Base-by-base conservation (phyloP, 2,329 filamentous ascomycete genomes). In the Sporothrix mexicana region DNA sequence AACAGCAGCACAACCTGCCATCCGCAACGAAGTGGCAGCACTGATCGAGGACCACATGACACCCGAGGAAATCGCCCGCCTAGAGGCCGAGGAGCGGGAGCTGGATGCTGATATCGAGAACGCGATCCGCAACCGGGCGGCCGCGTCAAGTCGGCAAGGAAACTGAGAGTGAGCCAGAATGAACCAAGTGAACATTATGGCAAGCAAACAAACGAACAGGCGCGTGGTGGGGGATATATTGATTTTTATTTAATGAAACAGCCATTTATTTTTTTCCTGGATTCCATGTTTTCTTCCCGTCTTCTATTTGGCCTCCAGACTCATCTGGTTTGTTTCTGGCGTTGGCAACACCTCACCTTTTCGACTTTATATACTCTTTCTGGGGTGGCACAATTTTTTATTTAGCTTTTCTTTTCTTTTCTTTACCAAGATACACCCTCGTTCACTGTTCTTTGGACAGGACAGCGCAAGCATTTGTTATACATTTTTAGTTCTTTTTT, bases 41-140 rank as follows among this genome's bases (percentile, higher is more conserved):
- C 79, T 90, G 47, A 85, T 88, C 4, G 87, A 90, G 77, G 87
- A 88, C n/a, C 85, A 86, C 68, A 90, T 90, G 87, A 88, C 87
- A 66, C 81, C 82, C 9, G 87, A 86, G 0, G 86, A 90, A 77
- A 87, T 89, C 66, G 81, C 84, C 69, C 79, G 85, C 75, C 75
- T 90, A 57, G 87, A 88, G 76, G 87, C 88, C 74, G 88, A 90
- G 77, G 88, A 90, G 79, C 79, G 85, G 74, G 83, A 86, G 74
- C 80, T 90, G 49, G 88, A 90, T 72, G 85, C 82, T 15, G 88
- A 86, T 43, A 89, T 90, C 77, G 85, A 86, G 78, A 82, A 83
- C 70, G 83, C 82, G 43, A 61, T 61, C 17, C 70, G 70, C 25
- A 72, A 51, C 62, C 70, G 70, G 8, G 70, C 70, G 12, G 47